A percentile compares a stretch with the other conserved stretches of the same genome.
Evolutionary conservation across 1,284 basidiomycete species (phyloP).

Genomic region (Puccinia coronata): DNA sequence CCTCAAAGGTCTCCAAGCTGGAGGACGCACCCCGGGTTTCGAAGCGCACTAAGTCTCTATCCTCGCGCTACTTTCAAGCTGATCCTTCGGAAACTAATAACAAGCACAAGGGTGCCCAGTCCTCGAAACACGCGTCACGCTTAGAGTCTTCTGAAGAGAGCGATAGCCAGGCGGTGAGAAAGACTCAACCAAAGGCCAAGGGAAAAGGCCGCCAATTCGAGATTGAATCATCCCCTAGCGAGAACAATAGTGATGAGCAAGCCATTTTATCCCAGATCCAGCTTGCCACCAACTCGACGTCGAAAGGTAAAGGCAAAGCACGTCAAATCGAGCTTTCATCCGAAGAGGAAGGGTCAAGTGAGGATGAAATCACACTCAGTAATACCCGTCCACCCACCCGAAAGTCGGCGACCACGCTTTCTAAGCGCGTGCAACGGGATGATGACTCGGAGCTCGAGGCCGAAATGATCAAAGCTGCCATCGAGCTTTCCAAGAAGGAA

Average conservation of each 20-base stretch:
- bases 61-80: constrained; percentile 21
- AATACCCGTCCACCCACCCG: background rate
- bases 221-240: background rate
- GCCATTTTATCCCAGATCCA: background rate
- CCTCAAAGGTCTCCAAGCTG: background rate
- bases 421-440: background rate
- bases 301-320: constrained; percentile 21
- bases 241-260: background rate
- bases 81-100: background rate
- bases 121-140: background rate
- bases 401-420: background rate
- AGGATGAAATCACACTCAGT: background rate
- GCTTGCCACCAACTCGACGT: background rate
- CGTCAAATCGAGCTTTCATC: constrained; percentile 13
- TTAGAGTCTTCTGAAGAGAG: background rate
- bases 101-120: too few species aligned
- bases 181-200: background rate
- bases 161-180: background rate
- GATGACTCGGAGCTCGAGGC: constrained; percentile 11
- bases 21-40: background rate
- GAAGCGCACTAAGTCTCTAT: constrained; percentile 7
- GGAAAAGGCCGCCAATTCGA: background rate
- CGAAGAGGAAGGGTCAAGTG: constrained; percentile 11
- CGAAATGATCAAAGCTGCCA: constrained; percentile 42
- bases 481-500: constrained; percentile 40